Evolutionary conservation across 768 basidiomycete species (phyloP), one percentile per base, ranked within the genome.

Genomic region (Termitomyces sp.): DNA sequence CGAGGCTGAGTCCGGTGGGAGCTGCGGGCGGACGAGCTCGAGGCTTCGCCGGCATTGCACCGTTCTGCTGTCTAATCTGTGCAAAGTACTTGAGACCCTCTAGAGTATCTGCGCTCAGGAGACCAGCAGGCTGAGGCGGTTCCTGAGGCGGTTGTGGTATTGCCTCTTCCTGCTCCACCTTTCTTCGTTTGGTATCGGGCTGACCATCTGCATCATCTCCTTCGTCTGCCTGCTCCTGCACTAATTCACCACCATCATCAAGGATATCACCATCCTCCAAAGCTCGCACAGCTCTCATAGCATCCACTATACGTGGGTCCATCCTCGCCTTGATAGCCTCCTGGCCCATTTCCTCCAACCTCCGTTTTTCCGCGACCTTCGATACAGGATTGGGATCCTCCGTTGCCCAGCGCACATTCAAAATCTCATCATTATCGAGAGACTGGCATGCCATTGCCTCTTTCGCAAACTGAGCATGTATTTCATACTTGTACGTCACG

Each of bases 381-480:
- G 89, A 86, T 0, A 84, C 85, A 1, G 96, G 97, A 69, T 99
- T 99, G 1, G 97, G 97, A 69, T 99, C 97, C 68, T 97, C 96
- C 0, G 96, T 98, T 35, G 97, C 97, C 97, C 97, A 99, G 47
- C 96, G 88, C 52, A 98, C 95, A 71, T 99, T 99, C 59, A 98
- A 81, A 59, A 98, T 95, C 67, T 99, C 97, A 69, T 97, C 95
- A 65, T 93, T 90, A 69, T 98, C 97, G 61, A 98, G 79, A 17
- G 92, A 95, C 72, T 99, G 97, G 71, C 95, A 95, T 16, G 96
- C 93, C 97, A 99, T 99, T 0, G 96, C 85, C 71, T 99, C 97
- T 69, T 97, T 97, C 17, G 97, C 97, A 69, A 99, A 99, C 66
- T 95, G 92, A 4, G 92, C 97, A 64, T 86, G 76, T 48, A 89